Conservation (phyloP, 768 basidiomycete genomes). For the Galerina sulciceps region DNA sequence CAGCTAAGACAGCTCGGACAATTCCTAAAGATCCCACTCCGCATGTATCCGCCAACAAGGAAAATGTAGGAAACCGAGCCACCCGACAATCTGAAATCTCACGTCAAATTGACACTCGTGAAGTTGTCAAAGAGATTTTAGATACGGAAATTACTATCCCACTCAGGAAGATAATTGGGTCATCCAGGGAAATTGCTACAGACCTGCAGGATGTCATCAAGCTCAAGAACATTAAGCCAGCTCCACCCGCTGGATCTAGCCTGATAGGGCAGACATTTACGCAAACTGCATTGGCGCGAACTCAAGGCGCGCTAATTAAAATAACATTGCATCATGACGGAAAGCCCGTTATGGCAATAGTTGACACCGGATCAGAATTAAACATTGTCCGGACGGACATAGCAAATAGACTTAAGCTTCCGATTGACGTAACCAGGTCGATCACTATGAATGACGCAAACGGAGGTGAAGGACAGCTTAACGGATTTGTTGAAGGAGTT, state of each 20-base stretch:
- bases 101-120: constrained; percentile 1
- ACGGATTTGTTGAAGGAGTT: constrained; percentile 24
- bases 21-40: not conserved
- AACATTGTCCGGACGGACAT: constrained; percentile 20
- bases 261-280: too few species aligned
- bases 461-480: constrained; percentile 23
- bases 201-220: not conserved
- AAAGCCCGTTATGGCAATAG: constrained; percentile 17
- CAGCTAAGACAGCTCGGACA: not conserved
- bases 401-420: constrained; percentile 4
- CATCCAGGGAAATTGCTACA: constrained; percentile 8
- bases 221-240: not conserved
- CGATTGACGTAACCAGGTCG: constrained; percentile 14
- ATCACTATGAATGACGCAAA: constrained; percentile 31
- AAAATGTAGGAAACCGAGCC: not conserved
- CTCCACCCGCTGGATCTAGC: not conserved
- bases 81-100: constrained; percentile 15
- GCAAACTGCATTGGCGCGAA: not conserved
- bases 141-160: constrained; percentile 6
- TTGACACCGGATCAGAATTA: constrained; percentile 33
- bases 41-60: not conserved
- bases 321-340: constrained; percentile 14
- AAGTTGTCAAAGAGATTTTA: constrained; percentile 4
- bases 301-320: constrained; percentile 10
- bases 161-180: constrained; percentile 4